Percentiles rank a stretch among this genome's conserved stretches.
phyloP scores from a whole-genome alignment of 441 rosid species.

The Lepidium campestre region DNA sequence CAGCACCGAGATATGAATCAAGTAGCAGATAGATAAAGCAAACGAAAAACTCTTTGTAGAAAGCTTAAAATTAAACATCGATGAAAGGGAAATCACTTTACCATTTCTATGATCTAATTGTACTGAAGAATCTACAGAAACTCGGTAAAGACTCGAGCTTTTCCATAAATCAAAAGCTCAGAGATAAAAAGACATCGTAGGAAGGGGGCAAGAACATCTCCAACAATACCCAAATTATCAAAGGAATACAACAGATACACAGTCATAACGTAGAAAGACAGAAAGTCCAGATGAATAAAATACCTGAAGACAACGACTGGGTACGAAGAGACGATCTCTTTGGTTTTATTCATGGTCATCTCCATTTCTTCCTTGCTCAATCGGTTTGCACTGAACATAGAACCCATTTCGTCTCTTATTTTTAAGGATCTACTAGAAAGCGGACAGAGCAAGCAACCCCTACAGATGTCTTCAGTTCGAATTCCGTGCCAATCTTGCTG shows the following conservation, averaged over 20 bases:
- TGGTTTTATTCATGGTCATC: slow-evolving; percentile 42
- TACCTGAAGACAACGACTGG: slow-evolving; percentile 71
- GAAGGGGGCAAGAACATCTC: too few relatives aligned
- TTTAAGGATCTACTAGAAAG: too few relatives aligned
- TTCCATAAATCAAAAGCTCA: too few relatives aligned
- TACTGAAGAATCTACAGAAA: neutral
- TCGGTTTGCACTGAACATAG: slow-evolving; percentile 33
- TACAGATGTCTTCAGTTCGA: neutral
- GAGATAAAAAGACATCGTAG: too few relatives aligned
- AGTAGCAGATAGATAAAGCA: neutral
- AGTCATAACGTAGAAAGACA: too few relatives aligned
- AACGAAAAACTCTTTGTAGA: neutral
- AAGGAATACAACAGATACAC: too few relatives aligned
- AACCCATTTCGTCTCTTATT: slow-evolving; percentile 34
- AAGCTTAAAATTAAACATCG: too few relatives aligned
- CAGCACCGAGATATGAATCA: neutral
- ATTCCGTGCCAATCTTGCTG: neutral
- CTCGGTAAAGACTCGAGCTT: too few relatives aligned
- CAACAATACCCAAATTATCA: too few relatives aligned
- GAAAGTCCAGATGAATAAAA: neutral
- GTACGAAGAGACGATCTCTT: slow-evolving; percentile 47
- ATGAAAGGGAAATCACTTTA: neutral
- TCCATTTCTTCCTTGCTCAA: slow-evolving; percentile 42
- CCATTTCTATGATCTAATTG: neutral
- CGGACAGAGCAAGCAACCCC: too few relatives aligned